Percentiles rank a stretch among this genome's conserved stretches.
phyloP scores from a whole-genome alignment of 129 eudicot genomes.

The Lactuca saligna region DNA sequence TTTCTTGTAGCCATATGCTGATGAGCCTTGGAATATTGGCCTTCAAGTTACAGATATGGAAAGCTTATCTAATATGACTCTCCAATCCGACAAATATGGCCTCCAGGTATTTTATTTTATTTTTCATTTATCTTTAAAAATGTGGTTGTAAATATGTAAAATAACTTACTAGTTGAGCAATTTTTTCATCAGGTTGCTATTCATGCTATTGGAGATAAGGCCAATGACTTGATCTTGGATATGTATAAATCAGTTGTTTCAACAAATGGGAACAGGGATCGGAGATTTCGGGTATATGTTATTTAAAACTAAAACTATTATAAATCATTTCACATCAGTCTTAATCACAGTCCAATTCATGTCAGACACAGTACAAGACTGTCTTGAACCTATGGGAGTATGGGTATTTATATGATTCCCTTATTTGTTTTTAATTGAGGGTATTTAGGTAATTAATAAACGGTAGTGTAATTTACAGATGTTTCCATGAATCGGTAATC shows the following conservation, averaged over 20 bases:
- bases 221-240: slow-evolving; percentile 84
- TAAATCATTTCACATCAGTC: no score
- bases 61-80: slow-evolving; percentile 59
- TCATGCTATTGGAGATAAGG: slow-evolving; percentile 94
- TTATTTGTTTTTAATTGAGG: neutral
- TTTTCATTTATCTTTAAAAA: neutral
- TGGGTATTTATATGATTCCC: neutral
- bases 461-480: neutral
- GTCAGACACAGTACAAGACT: no score
- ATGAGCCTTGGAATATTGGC: slow-evolving; percentile 77
- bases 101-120: slow-evolving; percentile 68
- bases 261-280: slow-evolving; percentile 64
- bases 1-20: slow-evolving; percentile 68
- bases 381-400: no score
- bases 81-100: slow-evolving; percentile 69
- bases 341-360: no score
- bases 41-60: slow-evolving; percentile 75
- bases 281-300: slow-evolving; percentile 76
- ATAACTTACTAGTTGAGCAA: neutral
- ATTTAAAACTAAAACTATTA: neutral
- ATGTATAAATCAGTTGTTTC: slow-evolving; percentile 65
- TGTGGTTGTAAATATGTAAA: slow-evolving; percentile 7
- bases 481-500: neutral
- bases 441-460: neutral
- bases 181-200: slow-evolving; percentile 64